Evolutionary conservation across 1,284 basidiomycete genomes (phyloP), one percentile per base, ranked within the genome.

Genomic region (Afroboletus lepidellus): DNA sequence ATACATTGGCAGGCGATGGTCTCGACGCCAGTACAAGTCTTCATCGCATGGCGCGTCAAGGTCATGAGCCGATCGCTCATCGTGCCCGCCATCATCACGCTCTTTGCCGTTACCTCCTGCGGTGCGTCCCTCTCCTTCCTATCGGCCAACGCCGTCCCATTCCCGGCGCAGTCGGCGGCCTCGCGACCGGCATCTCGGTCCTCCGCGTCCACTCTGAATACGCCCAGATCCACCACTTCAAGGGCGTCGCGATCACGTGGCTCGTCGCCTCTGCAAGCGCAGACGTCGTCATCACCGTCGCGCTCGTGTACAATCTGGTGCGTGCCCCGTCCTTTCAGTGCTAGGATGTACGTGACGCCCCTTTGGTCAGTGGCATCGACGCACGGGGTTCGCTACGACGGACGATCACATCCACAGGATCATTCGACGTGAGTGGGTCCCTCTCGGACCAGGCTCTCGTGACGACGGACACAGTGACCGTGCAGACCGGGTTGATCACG

Each of bases 41-140:
- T 81, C 65, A 76, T 79, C 34, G 77, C 77, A 0, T 81, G 76
- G 76, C 69, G 79, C 33, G 76, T 80, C 37, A 67, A 59, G 46
- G 59, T 72, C 25, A 66, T 81, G 47, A 78, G 71, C 6, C 73
- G 72, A 48, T 74, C 71, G 0, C 67, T 53, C 12, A 61, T 72
- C 54, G 57, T 79, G 7, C 65, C 76, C 1, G 44, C 53, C 3
- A 23, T 78, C 41, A 70, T 80, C 24, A 41, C 56, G 18, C 45
- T 72, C 7, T 63, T 81, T 7, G 64, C 74, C 2, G 9, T 77
- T 0, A 58, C 69, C 12, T 74, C 77, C 5, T 57, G 74, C 4
- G 66, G 78, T 77, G n/a, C n/a, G n/a, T n/a, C n/a, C n/a, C n/a
- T n/a, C n/a, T n/a, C n/a, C n/a, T n/a, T n/a, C n/a, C n/a, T n/a